These are phyloP conservation scores for Trypanosoma cruzi DNA, from an alignment of 208 protist species.

Conservation along the genomic window DNA sequence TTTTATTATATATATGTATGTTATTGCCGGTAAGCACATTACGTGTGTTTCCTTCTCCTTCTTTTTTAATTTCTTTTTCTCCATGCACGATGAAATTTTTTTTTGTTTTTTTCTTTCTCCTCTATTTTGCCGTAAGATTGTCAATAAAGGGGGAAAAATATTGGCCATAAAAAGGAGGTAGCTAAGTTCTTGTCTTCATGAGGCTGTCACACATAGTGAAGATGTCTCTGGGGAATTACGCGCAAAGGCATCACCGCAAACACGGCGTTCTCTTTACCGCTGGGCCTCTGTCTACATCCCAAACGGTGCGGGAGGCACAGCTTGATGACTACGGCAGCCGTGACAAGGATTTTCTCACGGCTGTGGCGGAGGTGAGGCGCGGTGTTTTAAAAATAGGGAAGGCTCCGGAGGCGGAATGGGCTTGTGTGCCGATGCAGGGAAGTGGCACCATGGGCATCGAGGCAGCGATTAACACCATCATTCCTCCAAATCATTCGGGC, in stretches of 20 bases:
- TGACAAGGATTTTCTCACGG: slow-evolving; percentile 43
- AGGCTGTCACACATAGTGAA: background rate
- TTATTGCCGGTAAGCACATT: background rate
- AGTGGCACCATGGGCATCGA: slow-evolving; percentile 68
- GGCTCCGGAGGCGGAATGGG: slow-evolving; percentile 29
- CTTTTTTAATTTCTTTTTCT: background rate
- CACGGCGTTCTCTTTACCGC: slow-evolving; percentile 62
- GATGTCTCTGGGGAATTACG: slow-evolving; percentile 28
- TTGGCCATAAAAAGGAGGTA: background rate
- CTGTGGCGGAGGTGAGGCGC: slow-evolving; percentile 41
- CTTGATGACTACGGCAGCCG: slow-evolving; percentile 62
- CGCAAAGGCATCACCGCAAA: slow-evolving; percentile 26
- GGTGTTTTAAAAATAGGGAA: slow-evolving; percentile 41
- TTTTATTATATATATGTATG: background rate
- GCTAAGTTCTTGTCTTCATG: slow-evolving; percentile 19
- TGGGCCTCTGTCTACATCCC: slow-evolving; percentile 47
- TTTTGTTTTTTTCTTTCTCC: slow-evolving; percentile 3
- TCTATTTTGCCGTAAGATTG: background rate
- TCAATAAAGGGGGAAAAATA: background rate
- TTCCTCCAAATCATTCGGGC: slow-evolving; percentile 25
- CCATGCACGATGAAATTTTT: background rate
- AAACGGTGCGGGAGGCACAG: slow-evolving; percentile 52
- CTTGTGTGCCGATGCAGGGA: slow-evolving; percentile 58
- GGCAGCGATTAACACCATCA: slow-evolving; percentile 41
- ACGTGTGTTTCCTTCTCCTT: background rate